Evolutionary conservation across 1,139 yeast genomes (phyloP).

Genomic region (Diutina siamensis): DNA sequence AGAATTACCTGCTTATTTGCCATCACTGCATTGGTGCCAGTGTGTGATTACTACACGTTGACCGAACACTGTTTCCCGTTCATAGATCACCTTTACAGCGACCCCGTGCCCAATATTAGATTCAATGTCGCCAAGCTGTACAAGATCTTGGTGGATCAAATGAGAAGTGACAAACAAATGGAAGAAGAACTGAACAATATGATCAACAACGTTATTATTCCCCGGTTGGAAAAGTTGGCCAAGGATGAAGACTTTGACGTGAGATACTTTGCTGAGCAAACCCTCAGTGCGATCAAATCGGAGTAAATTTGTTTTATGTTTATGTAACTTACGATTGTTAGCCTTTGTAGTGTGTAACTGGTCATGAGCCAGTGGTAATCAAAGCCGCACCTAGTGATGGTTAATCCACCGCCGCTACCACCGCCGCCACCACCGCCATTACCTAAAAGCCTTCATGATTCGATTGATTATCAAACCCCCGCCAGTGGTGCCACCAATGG

Average conservation of each 20-base stretch:
- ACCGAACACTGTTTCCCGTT: conserved; percentile 68
- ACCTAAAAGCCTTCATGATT: too few species aligned
- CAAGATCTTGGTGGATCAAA: conserved; percentile 44
- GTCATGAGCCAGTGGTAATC: background rate
- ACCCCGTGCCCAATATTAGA: conserved; percentile 87
- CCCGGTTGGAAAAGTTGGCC: conserved; percentile 52
- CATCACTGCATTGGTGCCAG: conserved; percentile 67
- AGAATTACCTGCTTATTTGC: conserved; percentile 88
- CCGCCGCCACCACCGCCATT: too few species aligned
- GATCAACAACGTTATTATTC: conserved; percentile 45
- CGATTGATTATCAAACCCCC: background rate
- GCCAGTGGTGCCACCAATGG: background rate
- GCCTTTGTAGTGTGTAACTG: background rate
- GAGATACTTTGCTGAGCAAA: conserved; percentile 53
- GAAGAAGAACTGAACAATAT: conserved; percentile 19
- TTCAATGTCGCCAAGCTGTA: conserved; percentile 90
- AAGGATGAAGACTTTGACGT: conserved; percentile 84
- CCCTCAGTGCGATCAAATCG: conserved; percentile 1
- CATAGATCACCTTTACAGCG: conserved; percentile 56
- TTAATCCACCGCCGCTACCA: too few species aligned
- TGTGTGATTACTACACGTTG: conserved; percentile 46
- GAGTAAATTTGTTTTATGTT: background rate
- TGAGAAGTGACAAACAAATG: conserved; percentile 15
- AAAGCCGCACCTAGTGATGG: too few species aligned
- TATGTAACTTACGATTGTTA: background rate